Evolutionary conservation across 2,329 filamentous ascomycete genomes (phyloP).

Genomic region (Aspergillus ustus): DNA sequence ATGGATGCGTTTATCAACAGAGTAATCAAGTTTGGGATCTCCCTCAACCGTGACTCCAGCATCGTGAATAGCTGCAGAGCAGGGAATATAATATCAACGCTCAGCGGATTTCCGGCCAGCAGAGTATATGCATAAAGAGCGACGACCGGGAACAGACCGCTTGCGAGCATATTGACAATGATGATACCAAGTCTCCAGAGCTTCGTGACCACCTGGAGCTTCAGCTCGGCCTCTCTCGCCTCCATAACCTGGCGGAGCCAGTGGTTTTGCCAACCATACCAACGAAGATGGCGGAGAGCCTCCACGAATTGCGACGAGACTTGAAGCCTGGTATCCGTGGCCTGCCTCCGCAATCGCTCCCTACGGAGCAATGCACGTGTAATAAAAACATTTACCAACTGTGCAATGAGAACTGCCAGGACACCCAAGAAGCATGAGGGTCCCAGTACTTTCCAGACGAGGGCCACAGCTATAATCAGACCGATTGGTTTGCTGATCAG

Average conservation of each 20-base stretch:
- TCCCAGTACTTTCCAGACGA: constrained; percentile 80
- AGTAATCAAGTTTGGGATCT: constrained; percentile 76
- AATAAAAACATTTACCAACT: constrained; percentile 70
- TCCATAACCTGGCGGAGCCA: constrained; percentile 74
- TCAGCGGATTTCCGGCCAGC: constrained; percentile 68
- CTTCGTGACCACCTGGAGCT: constrained; percentile 66
- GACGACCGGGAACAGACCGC: constrained; percentile 76
- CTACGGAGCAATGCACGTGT: constrained; percentile 69
- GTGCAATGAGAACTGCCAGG: constrained; percentile 69
- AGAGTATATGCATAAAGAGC: constrained; percentile 83
- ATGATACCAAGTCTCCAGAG: constrained; percentile 67
- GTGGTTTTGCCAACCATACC: constrained; percentile 80
- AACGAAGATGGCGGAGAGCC: constrained; percentile 77
- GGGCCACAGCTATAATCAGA: constrained; percentile 71
- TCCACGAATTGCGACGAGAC: constrained; percentile 86
- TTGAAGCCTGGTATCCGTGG: constrained; percentile 79
- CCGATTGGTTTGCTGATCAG: constrained; percentile 77
- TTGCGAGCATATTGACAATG: constrained; percentile 72
- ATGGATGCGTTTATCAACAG: constrained; percentile 81
- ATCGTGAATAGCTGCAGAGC: constrained; percentile 80
- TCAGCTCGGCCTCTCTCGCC: constrained; percentile 69
- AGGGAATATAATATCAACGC: constrained; percentile 83
- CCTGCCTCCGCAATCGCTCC: constrained; percentile 71
- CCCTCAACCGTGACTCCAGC: constrained; percentile 73
- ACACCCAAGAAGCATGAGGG: constrained; percentile 78